Conservation (phyloP, 495 filamentous ascomycete genomes). For the Bathelium albidoporum region DNA sequence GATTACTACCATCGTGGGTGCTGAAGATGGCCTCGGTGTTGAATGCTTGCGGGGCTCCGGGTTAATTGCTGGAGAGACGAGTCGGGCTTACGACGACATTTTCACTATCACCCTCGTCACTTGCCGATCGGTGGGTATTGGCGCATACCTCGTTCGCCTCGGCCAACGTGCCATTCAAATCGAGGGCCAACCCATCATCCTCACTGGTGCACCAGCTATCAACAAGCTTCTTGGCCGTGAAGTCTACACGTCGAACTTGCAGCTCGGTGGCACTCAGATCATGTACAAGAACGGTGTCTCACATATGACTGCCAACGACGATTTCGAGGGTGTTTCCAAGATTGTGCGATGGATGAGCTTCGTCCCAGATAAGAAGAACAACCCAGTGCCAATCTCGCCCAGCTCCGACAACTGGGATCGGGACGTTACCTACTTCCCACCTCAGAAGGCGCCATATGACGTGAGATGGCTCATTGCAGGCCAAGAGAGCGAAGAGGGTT, state of each 20-base stretch:
- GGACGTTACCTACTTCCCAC: constrained; percentile 75
- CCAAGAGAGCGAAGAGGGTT: constrained; percentile 78
- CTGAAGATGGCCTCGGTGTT: constrained; percentile 92
- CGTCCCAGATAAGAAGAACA: constrained; percentile 85
- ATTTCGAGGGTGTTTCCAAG: constrained; percentile 95
- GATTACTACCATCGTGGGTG: constrained; percentile 89
- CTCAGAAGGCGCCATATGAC: constrained; percentile 83
- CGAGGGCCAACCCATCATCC: constrained; percentile 96
- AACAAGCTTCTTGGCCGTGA: constrained; percentile 97
- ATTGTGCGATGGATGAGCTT: constrained; percentile 97
- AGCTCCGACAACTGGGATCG: constrained; percentile 88
- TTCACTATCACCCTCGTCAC: constrained; percentile 98
- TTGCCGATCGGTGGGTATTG: constrained; percentile 85
- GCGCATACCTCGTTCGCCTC: constrained; percentile 94
- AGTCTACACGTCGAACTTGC: constrained; percentile 97
- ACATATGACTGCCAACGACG: constrained; percentile 94
- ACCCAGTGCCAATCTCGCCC: constrained; percentile 77
- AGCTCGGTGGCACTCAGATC: constrained; percentile 98
- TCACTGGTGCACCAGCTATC: constrained; percentile 92
- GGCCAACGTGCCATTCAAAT: constrained; percentile 98
- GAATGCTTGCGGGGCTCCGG: constrained; percentile 96
- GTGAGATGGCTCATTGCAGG: constrained; percentile 86
- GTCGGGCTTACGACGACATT: constrained; percentile 94
- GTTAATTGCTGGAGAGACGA: constrained; percentile 95
- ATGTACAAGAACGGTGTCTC: constrained; percentile 99